Conservation (phyloP, 2,329 filamentous ascomycete genomes). For the Ophiosphaerella herpotricha region DNA sequence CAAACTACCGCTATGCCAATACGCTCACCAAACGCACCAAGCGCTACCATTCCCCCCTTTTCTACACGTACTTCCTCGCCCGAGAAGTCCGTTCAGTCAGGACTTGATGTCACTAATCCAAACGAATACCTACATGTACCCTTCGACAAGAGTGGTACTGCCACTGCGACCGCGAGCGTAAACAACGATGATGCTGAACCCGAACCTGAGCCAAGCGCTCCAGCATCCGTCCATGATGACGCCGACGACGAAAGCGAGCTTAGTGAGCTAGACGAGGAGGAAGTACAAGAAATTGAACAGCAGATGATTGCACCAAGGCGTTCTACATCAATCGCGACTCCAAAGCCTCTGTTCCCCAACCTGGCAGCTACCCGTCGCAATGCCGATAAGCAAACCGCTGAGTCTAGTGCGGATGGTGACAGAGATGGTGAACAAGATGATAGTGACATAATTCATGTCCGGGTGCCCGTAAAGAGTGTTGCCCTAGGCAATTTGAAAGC, state of each 20-base stretch:
- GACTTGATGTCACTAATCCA: slow-evolving; percentile 4
- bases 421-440: background rate
- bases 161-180: slow-evolving; percentile 42
- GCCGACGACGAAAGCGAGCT: slow-evolving; percentile 62
- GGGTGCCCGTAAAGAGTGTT: background rate
- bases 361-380: slow-evolving; percentile 18
- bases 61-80: slow-evolving; percentile 17
- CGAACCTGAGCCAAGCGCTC: slow-evolving; percentile 55
- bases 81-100: slow-evolving; percentile 18
- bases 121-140: slow-evolving; percentile 20
- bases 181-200: slow-evolving; percentile 38
- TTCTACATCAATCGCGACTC: slow-evolving; percentile 18
- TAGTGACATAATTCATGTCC: slow-evolving; percentile 4
- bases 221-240: slow-evolving; percentile 59
- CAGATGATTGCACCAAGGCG: slow-evolving; percentile 19
- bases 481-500: no score
- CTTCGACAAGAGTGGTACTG: slow-evolving; percentile 43
- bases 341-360: slow-evolving; percentile 34
- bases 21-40: slow-evolving; percentile 33
- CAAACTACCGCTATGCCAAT: slow-evolving; percentile 39
- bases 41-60: slow-evolving; percentile 20
- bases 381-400: background rate
- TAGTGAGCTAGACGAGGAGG: slow-evolving; percentile 55
- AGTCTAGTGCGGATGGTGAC: background rate
- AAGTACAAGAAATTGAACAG: slow-evolving; percentile 42